Evolutionary conservation across 2,329 filamentous ascomycete genomes (phyloP).

Genomic region (Cryoendolithus antarcticus): DNA sequence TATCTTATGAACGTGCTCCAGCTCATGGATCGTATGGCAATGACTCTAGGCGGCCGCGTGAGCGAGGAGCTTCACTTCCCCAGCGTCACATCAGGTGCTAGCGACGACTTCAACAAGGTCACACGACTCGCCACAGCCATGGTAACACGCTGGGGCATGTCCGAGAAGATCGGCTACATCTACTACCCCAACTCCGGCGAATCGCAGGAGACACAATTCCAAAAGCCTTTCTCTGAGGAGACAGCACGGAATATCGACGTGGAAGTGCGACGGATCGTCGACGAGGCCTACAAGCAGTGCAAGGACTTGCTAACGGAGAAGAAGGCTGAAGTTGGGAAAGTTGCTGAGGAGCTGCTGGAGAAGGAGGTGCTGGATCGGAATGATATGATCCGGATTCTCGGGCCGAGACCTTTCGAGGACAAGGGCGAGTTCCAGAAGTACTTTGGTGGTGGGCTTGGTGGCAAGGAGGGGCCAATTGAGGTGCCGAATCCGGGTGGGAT

Average conservation of each 20-base stretch:
- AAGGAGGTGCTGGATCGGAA: slow-evolving; percentile 89
- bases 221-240: slow-evolving; percentile 92
- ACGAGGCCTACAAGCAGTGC: slow-evolving; percentile 87
- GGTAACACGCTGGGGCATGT: slow-evolving; percentile 99
- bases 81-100: slow-evolving; percentile 87
- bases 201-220: slow-evolving; percentile 4
- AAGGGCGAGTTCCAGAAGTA: slow-evolving; percentile 87
- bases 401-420: slow-evolving; percentile 73
- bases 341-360: slow-evolving; percentile 81
- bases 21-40: slow-evolving; percentile 98
- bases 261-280: slow-evolving; percentile 84
- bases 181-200: slow-evolving; percentile 52
- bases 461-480: slow-evolving; percentile 30
- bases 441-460: slow-evolving; percentile 43
- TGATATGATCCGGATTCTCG: slow-evolving; percentile 81
- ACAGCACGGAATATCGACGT: slow-evolving; percentile 85
- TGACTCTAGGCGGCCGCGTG: slow-evolving; percentile 92
- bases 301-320: slow-evolving; percentile 68
- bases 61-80: slow-evolving; percentile 95
- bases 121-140: slow-evolving; percentile 91
- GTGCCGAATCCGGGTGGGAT: slow-evolving; percentile 6
- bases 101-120: slow-evolving; percentile 97
- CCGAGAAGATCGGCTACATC: slow-evolving; percentile 79
- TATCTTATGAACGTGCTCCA: slow-evolving; percentile 95
- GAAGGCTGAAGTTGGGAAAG: slow-evolving; percentile 75